Conservation (phyloP, 768 basidiomycete genomes). For the Bullera alba region DNA sequence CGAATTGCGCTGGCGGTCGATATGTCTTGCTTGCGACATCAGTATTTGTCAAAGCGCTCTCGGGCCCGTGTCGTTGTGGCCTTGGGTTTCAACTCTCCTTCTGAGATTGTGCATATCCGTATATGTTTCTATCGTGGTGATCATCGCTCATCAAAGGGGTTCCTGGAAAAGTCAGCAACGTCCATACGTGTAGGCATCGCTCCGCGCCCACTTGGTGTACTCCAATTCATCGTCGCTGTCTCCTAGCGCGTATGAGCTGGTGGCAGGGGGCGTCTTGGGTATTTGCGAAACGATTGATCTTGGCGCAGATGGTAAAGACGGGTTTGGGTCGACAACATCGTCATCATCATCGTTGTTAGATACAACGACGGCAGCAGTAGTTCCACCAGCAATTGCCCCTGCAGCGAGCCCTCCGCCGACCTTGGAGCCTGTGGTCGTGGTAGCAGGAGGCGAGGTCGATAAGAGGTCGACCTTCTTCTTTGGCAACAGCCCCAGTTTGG, state of each 20-base stretch:
- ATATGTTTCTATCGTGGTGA: background rate
- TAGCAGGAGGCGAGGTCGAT: constrained; percentile 29
- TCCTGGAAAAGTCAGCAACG: constrained; percentile 16
- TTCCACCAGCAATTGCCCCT: constrained; percentile 1
- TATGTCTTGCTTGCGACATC: too few species aligned
- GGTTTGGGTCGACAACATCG: constrained; percentile 30
- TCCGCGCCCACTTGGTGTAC: constrained; percentile 38
- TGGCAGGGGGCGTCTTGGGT: constrained; percentile 35
- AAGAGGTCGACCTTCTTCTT: constrained; percentile 43
- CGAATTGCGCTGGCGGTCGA: too few species aligned
- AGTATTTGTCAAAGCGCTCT: too few species aligned
- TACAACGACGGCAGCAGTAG: constrained; percentile 6
- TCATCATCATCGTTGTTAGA: constrained; percentile 4
- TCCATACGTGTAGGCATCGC: background rate
- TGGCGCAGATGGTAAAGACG: constrained; percentile 17
- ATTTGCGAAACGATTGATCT: constrained; percentile 23
- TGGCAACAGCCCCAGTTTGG: constrained; percentile 45
- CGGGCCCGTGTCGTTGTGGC: too few species aligned
- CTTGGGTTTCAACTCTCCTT: too few species aligned
- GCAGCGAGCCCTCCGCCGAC: background rate
- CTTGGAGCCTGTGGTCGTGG: background rate
- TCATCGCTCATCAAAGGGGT: constrained; percentile 35
- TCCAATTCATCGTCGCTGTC: constrained; percentile 44
- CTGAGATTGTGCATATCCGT: too few species aligned
- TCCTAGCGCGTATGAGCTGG: constrained; percentile 17